Percentiles rank a stretch among this genome's conserved stretches.
These are phyloP conservation scores for Boeremia exigua DNA, from an alignment of 2,329 filamentous ascomycete genomes.

Conservation along the genomic window DNA sequence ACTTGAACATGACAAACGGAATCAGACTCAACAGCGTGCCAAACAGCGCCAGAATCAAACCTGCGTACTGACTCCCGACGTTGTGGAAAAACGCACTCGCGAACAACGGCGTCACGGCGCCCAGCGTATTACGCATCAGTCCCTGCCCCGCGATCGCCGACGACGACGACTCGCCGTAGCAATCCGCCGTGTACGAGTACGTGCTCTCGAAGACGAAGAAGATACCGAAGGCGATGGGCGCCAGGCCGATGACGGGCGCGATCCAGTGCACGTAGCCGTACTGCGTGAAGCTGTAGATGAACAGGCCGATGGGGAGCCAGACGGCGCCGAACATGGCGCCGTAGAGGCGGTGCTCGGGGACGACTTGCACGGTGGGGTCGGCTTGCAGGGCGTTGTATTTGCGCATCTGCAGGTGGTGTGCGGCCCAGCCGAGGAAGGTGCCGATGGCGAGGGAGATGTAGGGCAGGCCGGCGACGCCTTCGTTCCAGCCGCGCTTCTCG, in stretches of 20 bases:
- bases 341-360: slow-evolving; percentile 44
- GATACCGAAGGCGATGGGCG: slow-evolving; percentile 59
- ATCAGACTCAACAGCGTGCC: slow-evolving; percentile 52
- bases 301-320: slow-evolving; percentile 41
- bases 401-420: slow-evolving; percentile 59
- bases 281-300: slow-evolving; percentile 62
- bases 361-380: slow-evolving; percentile 46
- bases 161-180: slow-evolving; percentile 56
- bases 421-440: slow-evolving; percentile 56
- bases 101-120: slow-evolving; percentile 60
- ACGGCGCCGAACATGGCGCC: slow-evolving; percentile 42
- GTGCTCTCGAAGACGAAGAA: slow-evolving; percentile 58
- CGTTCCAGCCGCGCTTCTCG: slow-evolving; percentile 60
- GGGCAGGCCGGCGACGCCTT: slow-evolving; percentile 58
- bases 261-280: slow-evolving; percentile 58
- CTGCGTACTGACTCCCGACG: slow-evolving; percentile 60
- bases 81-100: slow-evolving; percentile 61
- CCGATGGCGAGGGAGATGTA: slow-evolving; percentile 60
- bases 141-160: slow-evolving; percentile 58
- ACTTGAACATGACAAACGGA: slow-evolving; percentile 55
- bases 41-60: slow-evolving; percentile 56
- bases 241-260: slow-evolving; percentile 57
- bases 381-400: slow-evolving; percentile 55
- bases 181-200: slow-evolving; percentile 61
- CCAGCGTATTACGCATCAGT: slow-evolving; percentile 60